Evolutionary conservation across 495 filamentous ascomycete species (phyloP).

Genomic region (Corynascus novoguineensis): DNA sequence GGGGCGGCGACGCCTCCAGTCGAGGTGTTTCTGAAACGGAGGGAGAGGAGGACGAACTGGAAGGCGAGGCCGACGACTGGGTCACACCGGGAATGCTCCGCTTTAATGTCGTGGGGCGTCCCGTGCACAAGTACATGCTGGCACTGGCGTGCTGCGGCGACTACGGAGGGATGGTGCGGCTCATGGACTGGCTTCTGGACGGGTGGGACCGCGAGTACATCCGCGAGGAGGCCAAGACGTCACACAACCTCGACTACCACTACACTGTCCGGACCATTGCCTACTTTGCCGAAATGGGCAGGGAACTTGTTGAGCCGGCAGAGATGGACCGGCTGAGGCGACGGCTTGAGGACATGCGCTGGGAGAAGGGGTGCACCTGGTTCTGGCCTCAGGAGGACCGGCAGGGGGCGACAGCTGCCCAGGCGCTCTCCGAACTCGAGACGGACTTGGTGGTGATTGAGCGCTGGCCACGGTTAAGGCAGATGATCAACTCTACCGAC

Average conservation of each 20-base stretch:
- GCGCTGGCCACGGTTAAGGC: conserved; percentile 15
- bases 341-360: conserved; percentile 21
- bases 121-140: conserved; percentile 36
- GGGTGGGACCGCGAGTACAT: conserved; percentile 28
- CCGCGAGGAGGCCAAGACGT: conserved; percentile 30
- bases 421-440: conserved; percentile 3
- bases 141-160: conserved; percentile 35
- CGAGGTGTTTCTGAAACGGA: background rate
- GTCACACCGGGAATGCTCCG: conserved; percentile 11
- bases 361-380: conserved; percentile 23
- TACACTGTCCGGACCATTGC: conserved; percentile 29
- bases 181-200: conserved; percentile 39
- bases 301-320: conserved; percentile 18
- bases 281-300: conserved; percentile 31
- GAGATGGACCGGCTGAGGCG: conserved; percentile 22
- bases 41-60: background rate
- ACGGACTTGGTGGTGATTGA: conserved; percentile 9
- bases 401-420: background rate
- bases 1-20: background rate
- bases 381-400: conserved; percentile 15
- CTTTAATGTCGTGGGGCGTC: conserved; percentile 25
- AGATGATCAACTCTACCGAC: conserved; percentile 1
- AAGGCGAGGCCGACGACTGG: background rate
- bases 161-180: conserved; percentile 28
- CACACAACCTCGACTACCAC: conserved; percentile 23